Evolutionary conservation across 306 rosid species (phyloP), one percentile per base, ranked within the genome.

Genomic region (Lupinus albus): DNA sequence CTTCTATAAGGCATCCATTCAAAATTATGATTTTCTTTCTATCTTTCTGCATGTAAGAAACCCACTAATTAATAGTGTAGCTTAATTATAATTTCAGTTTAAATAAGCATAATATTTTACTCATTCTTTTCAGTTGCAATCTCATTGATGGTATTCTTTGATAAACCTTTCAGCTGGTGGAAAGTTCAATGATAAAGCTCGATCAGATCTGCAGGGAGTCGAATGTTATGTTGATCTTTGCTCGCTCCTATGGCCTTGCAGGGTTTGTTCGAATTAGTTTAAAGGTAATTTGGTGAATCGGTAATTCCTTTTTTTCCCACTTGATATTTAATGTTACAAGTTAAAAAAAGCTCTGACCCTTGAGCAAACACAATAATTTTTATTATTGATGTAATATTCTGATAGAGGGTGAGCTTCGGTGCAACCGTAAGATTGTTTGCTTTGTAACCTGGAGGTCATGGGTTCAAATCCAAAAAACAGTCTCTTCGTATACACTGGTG

Each of bases 211-310:
- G 99, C 72, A 77, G 95, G 84, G 81, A 82, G 78, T 90, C 88
- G 6, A 86, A 93, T 82, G 94, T 88, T 72, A 85, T 82, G 66
- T 70, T 88, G 85, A 65, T 93, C 33, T 78, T 88, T 80, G 98
- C 97, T 78, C 97, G 98, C 71, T 89, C 98, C 61, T 93, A 93
- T 74, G 98, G 98, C 64, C 93, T 93, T 62, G 80, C 95, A 47
- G 98, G 98, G 62, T 83, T 93, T 71, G 89, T 93, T 62, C 86
- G 98, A 73, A 86, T 88, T 76, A 93, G 99, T 86, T 54, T 88
- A 64, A 86, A 90, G 99, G 99, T 90, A 86, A 72, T 46, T 64
- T 7, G 42, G 28, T 52, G 36, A 35, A 60, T 42, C 25, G 7
- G 59, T 11, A 57, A 47, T n/a, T n/a, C n/a, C 18, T 47, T 62